phyloP scores from a whole-genome alignment of 2,329 filamentous ascomycete species.

The Metarhizium sp. region DNA sequence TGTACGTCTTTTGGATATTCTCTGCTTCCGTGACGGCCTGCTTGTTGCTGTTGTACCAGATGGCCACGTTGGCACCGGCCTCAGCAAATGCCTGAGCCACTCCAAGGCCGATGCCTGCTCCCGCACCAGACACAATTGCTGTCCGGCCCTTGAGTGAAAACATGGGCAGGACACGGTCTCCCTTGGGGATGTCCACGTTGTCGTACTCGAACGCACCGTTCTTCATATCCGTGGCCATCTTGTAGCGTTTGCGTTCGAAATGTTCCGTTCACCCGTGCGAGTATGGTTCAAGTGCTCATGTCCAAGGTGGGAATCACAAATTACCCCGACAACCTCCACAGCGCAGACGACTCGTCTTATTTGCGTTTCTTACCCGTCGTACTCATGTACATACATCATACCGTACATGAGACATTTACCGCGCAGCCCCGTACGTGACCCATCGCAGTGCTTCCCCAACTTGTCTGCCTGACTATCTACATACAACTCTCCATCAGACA shows the following conservation, averaged over 20 bases:
- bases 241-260: neutral
- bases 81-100: slow-evolving; percentile 58
- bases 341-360: neutral
- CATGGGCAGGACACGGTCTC: slow-evolving; percentile 49
- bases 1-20: slow-evolving; percentile 55
- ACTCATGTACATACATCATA: neutral
- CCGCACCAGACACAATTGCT: slow-evolving; percentile 59
- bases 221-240: slow-evolving; percentile 30
- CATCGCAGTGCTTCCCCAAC: neutral
- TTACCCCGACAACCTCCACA: neutral
- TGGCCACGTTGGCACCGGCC: slow-evolving; percentile 61
- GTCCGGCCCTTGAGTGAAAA: slow-evolving; percentile 64
- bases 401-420: neutral
- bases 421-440: neutral
- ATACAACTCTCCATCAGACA: no score
- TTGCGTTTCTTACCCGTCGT: neutral
- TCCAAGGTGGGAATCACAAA: neutral
- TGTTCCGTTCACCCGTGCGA: neutral
- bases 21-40: slow-evolving; percentile 52
- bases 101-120: slow-evolving; percentile 56
- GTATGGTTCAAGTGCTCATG: neutral
- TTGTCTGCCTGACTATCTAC: no score
- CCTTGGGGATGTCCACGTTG: slow-evolving; percentile 38
- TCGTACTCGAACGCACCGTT: slow-evolving; percentile 47
- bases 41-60: slow-evolving; percentile 64